A percentile compares a stretch with the other conserved stretches of the same genome.
These are phyloP conservation scores for Lichtheimia ornata DNA, from an alignment of 371 early-diverging fungal species.

Conservation along the genomic window DNA sequence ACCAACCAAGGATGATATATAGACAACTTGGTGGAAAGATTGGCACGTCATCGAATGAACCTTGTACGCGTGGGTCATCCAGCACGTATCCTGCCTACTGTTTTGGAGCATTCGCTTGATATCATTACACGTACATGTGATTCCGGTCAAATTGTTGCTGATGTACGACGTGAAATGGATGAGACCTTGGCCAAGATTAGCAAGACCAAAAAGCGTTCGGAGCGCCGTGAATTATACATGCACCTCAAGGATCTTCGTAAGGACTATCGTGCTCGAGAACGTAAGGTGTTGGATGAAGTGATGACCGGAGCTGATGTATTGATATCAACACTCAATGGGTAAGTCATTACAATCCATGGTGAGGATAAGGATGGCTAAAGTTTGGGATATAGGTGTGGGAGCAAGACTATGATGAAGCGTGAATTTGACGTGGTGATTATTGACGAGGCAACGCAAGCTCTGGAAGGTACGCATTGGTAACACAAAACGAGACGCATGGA, in stretches of 20 bases:
- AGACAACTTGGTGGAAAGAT: slow-evolving; percentile 85
- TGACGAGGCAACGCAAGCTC: slow-evolving; percentile 93
- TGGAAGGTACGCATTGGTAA: slow-evolving; percentile 54
- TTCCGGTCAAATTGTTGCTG: slow-evolving; percentile 75
- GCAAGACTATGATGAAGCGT: slow-evolving; percentile 53
- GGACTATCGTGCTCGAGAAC: slow-evolving; percentile 75
- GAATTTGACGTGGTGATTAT: slow-evolving; percentile 92
- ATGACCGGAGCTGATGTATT: slow-evolving; percentile 65
- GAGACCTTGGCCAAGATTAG: slow-evolving; percentile 57
- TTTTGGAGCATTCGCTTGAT: slow-evolving; percentile 74
- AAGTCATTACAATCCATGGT: slow-evolving; percentile 5
- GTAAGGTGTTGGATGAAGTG: slow-evolving; percentile 64
- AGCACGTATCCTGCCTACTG: slow-evolving; percentile 74
- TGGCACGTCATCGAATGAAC: slow-evolving; percentile 58
- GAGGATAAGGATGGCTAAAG: too few species aligned
- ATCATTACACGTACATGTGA: slow-evolving; percentile 71
- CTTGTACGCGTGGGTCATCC: slow-evolving; percentile 90
- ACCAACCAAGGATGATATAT: not conserved
- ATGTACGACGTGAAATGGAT: slow-evolving; percentile 84
- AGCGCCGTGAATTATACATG: slow-evolving; percentile 67
- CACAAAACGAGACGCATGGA: not conserved
- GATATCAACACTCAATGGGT: slow-evolving; percentile 66
- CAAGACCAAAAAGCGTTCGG: slow-evolving; percentile 66
- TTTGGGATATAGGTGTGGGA: slow-evolving; percentile 42
- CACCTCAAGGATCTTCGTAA: slow-evolving; percentile 74